These are phyloP conservation scores for Cylindricascospora bacillispora DNA, from an alignment of 1,139 yeast genomes.

Conservation along the genomic window DNA sequence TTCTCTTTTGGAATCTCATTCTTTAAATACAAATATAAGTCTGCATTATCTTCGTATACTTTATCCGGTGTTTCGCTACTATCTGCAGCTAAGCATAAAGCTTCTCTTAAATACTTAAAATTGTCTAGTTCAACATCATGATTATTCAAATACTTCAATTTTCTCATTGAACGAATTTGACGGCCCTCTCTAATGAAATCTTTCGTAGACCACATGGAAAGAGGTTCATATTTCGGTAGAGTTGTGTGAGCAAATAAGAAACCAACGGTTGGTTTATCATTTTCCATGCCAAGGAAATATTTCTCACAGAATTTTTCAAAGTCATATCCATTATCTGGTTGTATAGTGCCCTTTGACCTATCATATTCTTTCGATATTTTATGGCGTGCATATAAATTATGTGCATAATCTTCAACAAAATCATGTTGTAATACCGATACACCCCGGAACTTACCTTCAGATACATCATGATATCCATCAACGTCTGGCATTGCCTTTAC, in stretches of 20 bases:
- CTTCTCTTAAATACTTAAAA: slow-evolving; percentile 17
- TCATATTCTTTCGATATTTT: slow-evolving; percentile 10
- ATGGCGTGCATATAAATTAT: slow-evolving; percentile 11
- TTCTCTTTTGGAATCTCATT: slow-evolving; percentile 7
- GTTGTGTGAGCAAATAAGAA: slow-evolving; percentile 25
- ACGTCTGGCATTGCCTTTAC: slow-evolving; percentile 35
- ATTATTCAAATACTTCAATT: slow-evolving; percentile 13
- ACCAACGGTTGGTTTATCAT: slow-evolving; percentile 11
- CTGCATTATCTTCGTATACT: slow-evolving; percentile 8
- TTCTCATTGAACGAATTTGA: slow-evolving; percentile 21
- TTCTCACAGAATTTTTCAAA: slow-evolving; percentile 14
- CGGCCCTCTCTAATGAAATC: slow-evolving; percentile 18
- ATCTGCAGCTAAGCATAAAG: slow-evolving; percentile 14
- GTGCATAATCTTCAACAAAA: slow-evolving; percentile 19
- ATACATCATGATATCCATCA: slow-evolving; percentile 19
- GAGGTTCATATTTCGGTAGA: slow-evolving; percentile 24
- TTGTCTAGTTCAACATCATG: slow-evolving; percentile 24
- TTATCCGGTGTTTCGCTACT: slow-evolving; percentile 18
- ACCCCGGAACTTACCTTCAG: slow-evolving; percentile 16
- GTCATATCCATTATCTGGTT: slow-evolving; percentile 14
- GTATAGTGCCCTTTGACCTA: slow-evolving; percentile 4
- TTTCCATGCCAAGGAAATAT: slow-evolving; percentile 10
- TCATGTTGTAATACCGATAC: slow-evolving; percentile 25
- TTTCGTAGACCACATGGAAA: slow-evolving; percentile 12
- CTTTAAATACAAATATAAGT: slow-evolving; percentile 15